Evolutionary conservation across 805 yeast genomes (phyloP).

Genomic region (Hanseniaspora occidentalis): DNA sequence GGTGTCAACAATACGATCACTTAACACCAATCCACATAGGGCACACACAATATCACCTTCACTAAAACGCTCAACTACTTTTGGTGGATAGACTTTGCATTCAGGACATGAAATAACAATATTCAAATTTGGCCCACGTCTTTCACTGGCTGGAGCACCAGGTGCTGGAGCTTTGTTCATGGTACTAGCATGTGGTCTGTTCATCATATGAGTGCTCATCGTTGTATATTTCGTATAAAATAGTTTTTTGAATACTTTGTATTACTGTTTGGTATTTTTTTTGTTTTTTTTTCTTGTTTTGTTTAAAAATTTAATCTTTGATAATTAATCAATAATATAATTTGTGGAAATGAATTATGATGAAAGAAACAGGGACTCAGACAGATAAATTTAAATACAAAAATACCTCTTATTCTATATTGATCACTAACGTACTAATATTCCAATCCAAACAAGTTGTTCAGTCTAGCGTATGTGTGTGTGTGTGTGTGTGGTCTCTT

Average conservation of each 20-base stretch:
- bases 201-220: constrained; percentile 1
- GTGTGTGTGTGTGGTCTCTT: background rate
- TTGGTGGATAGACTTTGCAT: constrained; percentile 92
- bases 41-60: constrained; percentile 99
- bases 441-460: too few species aligned
- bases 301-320: too few species aligned
- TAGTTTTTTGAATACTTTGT: background rate
- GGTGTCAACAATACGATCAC: constrained; percentile 86
- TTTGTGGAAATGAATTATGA: too few species aligned
- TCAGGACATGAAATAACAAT: constrained; percentile 91
- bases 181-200: background rate
- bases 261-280: background rate
- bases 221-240: background rate
- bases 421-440: too few species aligned
- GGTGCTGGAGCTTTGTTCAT: background rate
- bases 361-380: too few species aligned
- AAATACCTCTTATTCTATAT: too few species aligned
- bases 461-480: too few species aligned
- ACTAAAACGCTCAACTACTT: constrained; percentile 83
- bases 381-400: too few species aligned
- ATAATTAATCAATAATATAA: background rate
- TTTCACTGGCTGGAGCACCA: constrained; percentile 7
- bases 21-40: constrained; percentile 84
- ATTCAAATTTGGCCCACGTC: constrained; percentile 68
- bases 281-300: background rate